phyloP scores from a whole-genome alignment of 768 basidiomycete genomes.

The Leucosporidium scottii region DNA sequence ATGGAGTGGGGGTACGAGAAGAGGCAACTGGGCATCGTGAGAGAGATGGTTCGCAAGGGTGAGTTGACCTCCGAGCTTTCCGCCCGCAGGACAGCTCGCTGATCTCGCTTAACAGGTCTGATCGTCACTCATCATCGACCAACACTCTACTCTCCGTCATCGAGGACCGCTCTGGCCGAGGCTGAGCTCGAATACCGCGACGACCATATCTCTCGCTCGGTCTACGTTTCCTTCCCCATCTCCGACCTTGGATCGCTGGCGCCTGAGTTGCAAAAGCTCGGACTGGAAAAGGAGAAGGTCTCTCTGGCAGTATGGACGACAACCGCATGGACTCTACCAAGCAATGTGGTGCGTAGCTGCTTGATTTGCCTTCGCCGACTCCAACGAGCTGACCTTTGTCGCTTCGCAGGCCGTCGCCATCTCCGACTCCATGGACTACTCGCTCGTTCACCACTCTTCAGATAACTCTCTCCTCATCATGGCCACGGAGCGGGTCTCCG shows the following conservation, averaged over 20 bases:
- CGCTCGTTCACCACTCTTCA: conserved; percentile 45
- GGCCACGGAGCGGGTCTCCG: conserved; percentile 42
- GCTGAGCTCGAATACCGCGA: conserved; percentile 88
- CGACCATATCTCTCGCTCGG: conserved; percentile 76
- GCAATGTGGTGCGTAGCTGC: conserved; percentile 68
- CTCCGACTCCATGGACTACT: conserved; percentile 63
- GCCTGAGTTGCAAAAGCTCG: conserved; percentile 4
- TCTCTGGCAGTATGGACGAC: conserved; percentile 88
- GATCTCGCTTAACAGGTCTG: conserved; percentile 52
- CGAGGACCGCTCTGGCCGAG: conserved; percentile 86
- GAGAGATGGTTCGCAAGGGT: conserved; percentile 82
- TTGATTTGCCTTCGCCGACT: neutral
- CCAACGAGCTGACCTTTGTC: neutral
- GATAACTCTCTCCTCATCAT: conserved; percentile 41
- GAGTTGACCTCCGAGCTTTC: conserved; percentile 2
- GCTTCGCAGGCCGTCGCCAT: conserved; percentile 73
- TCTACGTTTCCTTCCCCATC: conserved; percentile 72
- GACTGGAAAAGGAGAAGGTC: conserved; percentile 38
- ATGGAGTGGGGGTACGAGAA: conserved; percentile 87
- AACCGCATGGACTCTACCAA: conserved; percentile 92
- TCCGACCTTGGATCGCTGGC: conserved; percentile 33
- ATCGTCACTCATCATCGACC: conserved; percentile 82
- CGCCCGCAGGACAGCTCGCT: neutral
- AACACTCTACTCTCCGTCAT: conserved; percentile 91
- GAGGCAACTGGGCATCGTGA: conserved; percentile 75